These are phyloP conservation scores for Lachancea fermentati DNA, from an alignment of 805 yeast species.

Conservation along the genomic window DNA sequence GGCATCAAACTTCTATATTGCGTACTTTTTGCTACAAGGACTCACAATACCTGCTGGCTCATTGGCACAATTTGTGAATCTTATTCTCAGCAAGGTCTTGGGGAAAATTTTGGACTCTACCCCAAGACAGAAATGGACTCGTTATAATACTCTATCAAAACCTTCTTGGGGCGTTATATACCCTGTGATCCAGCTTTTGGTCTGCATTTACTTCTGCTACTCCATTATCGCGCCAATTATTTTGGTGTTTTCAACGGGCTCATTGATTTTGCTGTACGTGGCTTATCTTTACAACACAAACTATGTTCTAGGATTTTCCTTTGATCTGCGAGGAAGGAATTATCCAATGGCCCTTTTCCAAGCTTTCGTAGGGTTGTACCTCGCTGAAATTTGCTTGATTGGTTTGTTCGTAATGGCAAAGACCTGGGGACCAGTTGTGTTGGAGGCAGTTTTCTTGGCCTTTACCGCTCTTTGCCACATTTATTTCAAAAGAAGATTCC, in stretches of 20 bases:
- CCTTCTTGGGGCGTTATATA: conserved; percentile 80
- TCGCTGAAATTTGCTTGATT: conserved; percentile 62
- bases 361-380: conserved; percentile 62
- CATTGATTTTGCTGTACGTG: conserved; percentile 50
- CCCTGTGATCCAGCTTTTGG: conserved; percentile 71
- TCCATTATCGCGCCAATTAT: conserved; percentile 74
- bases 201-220: conserved; percentile 67
- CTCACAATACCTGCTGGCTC: conserved; percentile 70
- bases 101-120: conserved; percentile 74
- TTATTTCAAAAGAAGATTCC: conserved; percentile 51
- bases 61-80: conserved; percentile 66
- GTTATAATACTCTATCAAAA: conserved; percentile 56
- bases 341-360: conserved; percentile 71
- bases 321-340: conserved; percentile 65
- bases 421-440: conserved; percentile 71
- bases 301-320: conserved; percentile 55
- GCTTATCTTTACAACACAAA: conserved; percentile 59
- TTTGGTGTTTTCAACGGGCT: conserved; percentile 57
- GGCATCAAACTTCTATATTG: conserved; percentile 85
- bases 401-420: conserved; percentile 73
- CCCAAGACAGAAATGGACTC: conserved; percentile 88
- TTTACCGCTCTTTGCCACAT: conserved; percentile 56
- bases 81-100: conserved; percentile 65
- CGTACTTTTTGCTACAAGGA: conserved; percentile 78
- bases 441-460: conserved; percentile 57